Conservation (phyloP, 2,329 filamentous ascomycete genomes). For the Sarocladiaceae sp. region DNA sequence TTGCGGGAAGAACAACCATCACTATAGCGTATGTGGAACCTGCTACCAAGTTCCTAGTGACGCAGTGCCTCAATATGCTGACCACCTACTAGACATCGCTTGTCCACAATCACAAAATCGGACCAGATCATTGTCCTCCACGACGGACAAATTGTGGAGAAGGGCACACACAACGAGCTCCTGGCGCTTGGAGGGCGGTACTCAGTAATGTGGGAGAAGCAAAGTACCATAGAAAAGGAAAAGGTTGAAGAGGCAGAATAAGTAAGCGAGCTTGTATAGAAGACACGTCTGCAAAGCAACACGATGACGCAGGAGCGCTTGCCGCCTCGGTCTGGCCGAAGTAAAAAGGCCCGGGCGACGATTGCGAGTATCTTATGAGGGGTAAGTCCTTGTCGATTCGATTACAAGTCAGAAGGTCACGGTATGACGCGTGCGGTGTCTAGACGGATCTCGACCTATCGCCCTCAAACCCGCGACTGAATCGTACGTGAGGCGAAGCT, state of each 20-base stretch:
- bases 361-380: too few species aligned
- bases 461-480: too few species aligned
- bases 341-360: too few species aligned
- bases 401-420: too few species aligned
- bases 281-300: neutral
- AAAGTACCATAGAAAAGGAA: conserved; percentile 38
- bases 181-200: conserved; percentile 42
- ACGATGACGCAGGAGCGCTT: neutral
- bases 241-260: conserved; percentile 23
- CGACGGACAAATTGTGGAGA: conserved; percentile 45
- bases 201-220: conserved; percentile 49
- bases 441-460: too few species aligned
- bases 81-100: conserved; percentile 37
- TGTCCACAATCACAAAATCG: conserved; percentile 53
- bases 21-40: conserved; percentile 39
- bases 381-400: too few species aligned
- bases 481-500: too few species aligned
- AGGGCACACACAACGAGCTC: conserved; percentile 44
- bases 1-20: conserved; percentile 45
- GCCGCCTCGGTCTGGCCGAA: too few species aligned
- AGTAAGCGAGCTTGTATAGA: neutral
- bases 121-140: conserved; percentile 52
- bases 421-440: too few species aligned
- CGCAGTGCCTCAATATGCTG: neutral
- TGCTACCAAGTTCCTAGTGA: neutral